Percentiles rank a stretch among this genome's conserved stretches.
phyloP scores from a whole-genome alignment of 2,329 filamentous ascomycete species.

The Arthrinium phaeospermum region DNA sequence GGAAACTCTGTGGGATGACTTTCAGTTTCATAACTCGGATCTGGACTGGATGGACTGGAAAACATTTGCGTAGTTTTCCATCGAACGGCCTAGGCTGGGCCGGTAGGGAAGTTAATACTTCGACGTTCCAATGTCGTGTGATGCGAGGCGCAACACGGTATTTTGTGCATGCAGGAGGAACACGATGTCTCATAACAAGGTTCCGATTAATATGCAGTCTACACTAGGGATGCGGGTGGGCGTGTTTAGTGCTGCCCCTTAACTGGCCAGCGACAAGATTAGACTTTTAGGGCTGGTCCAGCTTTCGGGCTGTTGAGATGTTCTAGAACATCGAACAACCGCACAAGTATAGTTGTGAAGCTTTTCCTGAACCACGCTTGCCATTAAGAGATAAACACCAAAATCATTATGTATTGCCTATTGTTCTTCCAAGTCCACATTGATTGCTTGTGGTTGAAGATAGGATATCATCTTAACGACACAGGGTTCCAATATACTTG shows the following conservation, averaged over 20 bases:
- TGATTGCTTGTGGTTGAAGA: too few relatives aligned
- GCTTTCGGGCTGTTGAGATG: background rate
- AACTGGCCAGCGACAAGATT: background rate
- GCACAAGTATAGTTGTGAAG: background rate
- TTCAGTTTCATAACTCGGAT: slow-evolving; percentile 41
- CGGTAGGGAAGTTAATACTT: background rate
- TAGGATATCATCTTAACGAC: too few relatives aligned
- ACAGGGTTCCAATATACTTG: background rate
- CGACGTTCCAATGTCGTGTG: background rate
- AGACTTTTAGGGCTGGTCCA: background rate
- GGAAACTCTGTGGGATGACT: slow-evolving; percentile 40
- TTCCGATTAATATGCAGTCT: slow-evolving; percentile 4
- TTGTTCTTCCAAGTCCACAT: background rate
- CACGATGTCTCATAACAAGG: background rate
- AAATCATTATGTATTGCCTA: background rate
- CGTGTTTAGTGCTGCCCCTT: too few relatives aligned
- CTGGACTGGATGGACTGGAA: slow-evolving; percentile 44
- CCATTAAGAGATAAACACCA: background rate
- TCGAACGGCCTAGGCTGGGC: background rate
- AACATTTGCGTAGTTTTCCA: slow-evolving; percentile 26
- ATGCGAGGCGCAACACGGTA: background rate
- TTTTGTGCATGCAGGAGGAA: background rate
- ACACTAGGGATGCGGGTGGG: too few relatives aligned
- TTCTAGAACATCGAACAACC: background rate
- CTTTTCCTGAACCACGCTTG: background rate